Evolutionary conservation across 2,329 filamentous ascomycete species (phyloP).

Genomic region (Colletotrichum sojae): DNA sequence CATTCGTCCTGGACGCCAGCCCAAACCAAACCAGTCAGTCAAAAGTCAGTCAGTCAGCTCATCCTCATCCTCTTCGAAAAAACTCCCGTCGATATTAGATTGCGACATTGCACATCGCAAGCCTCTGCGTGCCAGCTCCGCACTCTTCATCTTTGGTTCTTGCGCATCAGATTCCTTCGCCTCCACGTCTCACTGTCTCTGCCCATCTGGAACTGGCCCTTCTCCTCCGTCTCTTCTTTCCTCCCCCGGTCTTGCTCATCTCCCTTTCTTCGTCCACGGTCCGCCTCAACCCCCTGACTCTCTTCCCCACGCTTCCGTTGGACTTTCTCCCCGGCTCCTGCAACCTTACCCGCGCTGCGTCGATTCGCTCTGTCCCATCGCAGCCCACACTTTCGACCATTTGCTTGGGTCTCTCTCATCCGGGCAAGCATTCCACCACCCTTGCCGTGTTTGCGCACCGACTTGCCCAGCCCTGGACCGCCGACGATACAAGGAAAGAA

Average conservation of each 20-base stretch:
- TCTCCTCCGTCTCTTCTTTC: conserved; percentile 25
- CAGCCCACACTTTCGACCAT: conserved; percentile 38
- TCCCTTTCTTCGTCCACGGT: conserved; percentile 32
- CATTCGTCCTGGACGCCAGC: conserved; percentile 29
- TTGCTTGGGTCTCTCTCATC: conserved; percentile 35
- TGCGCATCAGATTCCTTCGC: neutral
- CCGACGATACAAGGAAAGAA: conserved; percentile 36
- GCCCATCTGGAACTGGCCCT: conserved; percentile 20
- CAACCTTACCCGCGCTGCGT: conserved; percentile 41
- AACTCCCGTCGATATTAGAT: conserved; percentile 23
- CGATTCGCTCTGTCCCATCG: conserved; percentile 33
- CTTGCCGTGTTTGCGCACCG: conserved; percentile 40
- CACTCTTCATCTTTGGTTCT: conserved; percentile 19
- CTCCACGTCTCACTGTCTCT: neutral
- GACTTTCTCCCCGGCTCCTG: conserved; percentile 40
- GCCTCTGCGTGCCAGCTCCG: conserved; percentile 37
- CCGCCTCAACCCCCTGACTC: conserved; percentile 35
- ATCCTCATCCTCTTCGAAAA: too few relatives aligned
- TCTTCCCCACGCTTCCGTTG: conserved; percentile 40
- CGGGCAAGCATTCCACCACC: conserved; percentile 35
- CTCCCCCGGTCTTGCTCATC: conserved; percentile 32
- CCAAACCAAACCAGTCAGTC: neutral
- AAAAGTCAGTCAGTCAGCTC: neutral
- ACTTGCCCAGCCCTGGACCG: conserved; percentile 32
- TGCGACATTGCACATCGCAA: conserved; percentile 40